A percentile compares a stretch with the other conserved stretches of the same genome.
Conservation (phyloP, 208 protist genomes). For the Strigomonas culicis region DNA sequence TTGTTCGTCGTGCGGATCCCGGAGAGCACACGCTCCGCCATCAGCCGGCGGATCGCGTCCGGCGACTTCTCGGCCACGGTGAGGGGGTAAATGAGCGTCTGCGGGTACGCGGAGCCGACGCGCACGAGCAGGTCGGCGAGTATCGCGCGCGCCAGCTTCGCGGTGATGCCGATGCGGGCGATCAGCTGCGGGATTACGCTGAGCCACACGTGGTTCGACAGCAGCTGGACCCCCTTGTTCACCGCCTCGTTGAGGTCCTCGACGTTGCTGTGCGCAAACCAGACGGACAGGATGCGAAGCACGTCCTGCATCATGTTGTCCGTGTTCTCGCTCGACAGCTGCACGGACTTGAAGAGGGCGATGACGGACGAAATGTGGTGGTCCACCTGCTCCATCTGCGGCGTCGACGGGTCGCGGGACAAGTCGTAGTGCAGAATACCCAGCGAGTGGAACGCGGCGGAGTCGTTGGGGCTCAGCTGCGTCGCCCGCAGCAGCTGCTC, state of each 20-base stretch:
- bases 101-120: slow-evolving; percentile 97
- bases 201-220: slow-evolving; percentile 98
- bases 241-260: slow-evolving; percentile 83
- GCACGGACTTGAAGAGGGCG: slow-evolving; percentile 79
- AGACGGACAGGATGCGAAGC: slow-evolving; percentile 98
- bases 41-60: slow-evolving; percentile 58
- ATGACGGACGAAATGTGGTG: slow-evolving; percentile 70
- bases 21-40: slow-evolving; percentile 79
- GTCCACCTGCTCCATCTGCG: slow-evolving; percentile 48
- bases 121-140: slow-evolving; percentile 93
- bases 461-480: slow-evolving; percentile 67
- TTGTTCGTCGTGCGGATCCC: slow-evolving; percentile 77
- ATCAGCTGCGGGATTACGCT: slow-evolving; percentile 99
- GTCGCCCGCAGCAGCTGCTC: slow-evolving; percentile 64
- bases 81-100: slow-evolving; percentile 99
- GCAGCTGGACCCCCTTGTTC: slow-evolving; percentile 86
- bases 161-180: slow-evolving; percentile 96
- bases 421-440: slow-evolving; percentile 88
- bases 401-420: slow-evolving; percentile 59
- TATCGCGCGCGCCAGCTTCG: slow-evolving; percentile 83
- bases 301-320: slow-evolving; percentile 96
- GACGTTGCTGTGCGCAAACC: slow-evolving; percentile 93
- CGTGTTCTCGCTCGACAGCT: slow-evolving; percentile 60
- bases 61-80: slow-evolving; percentile 95
- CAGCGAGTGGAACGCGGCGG: slow-evolving; percentile 76